phyloP scores from a whole-genome alignment of 1,139 yeast species.

The Yamadazyma epiphylla region DNA sequence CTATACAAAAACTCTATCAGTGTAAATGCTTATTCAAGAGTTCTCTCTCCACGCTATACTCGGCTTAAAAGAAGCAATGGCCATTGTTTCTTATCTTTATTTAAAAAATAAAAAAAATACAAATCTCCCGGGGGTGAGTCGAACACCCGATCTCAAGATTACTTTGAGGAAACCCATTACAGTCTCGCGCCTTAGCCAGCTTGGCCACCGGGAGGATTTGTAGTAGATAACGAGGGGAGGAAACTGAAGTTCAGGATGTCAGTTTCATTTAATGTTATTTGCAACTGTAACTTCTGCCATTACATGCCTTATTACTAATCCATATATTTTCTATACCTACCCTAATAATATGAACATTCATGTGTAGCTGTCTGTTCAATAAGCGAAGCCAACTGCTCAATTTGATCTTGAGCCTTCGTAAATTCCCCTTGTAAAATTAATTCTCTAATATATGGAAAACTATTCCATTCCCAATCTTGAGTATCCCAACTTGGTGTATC shows the following conservation, averaged over 20 bases:
- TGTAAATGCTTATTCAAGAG: too few species aligned
- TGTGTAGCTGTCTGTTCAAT: constrained; percentile 22
- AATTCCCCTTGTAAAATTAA: constrained; percentile 48
- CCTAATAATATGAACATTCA: constrained; percentile 7
- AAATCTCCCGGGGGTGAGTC: constrained; percentile 78
- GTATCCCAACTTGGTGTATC: constrained; percentile 42
- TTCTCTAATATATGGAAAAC: constrained; percentile 77
- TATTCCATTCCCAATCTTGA: constrained; percentile 49
- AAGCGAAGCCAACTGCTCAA: constrained; percentile 43
- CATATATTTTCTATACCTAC: too few species aligned
- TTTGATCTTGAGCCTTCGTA: constrained; percentile 53
- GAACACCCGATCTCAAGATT: constrained; percentile 83
- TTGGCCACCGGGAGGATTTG: constrained; percentile 64
- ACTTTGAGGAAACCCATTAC: constrained; percentile 49
- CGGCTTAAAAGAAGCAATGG: too few species aligned
- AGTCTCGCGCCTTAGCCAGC: constrained; percentile 83
- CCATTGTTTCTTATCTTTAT: constrained; percentile 64
- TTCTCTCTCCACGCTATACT: constrained; percentile 79
- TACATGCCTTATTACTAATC: too few species aligned
- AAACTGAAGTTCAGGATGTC: neutral
- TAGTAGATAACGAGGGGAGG: neutral
- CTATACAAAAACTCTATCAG: too few species aligned
- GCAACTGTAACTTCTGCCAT: too few species aligned
- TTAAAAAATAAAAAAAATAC: constrained; percentile 29
- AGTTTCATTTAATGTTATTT: too few species aligned